Percentiles rank a stretch among this genome's conserved stretches.
These are phyloP conservation scores for Candida pseudofarinosa DNA, from an alignment of 805 yeast genomes.

Conservation along the genomic window DNA sequence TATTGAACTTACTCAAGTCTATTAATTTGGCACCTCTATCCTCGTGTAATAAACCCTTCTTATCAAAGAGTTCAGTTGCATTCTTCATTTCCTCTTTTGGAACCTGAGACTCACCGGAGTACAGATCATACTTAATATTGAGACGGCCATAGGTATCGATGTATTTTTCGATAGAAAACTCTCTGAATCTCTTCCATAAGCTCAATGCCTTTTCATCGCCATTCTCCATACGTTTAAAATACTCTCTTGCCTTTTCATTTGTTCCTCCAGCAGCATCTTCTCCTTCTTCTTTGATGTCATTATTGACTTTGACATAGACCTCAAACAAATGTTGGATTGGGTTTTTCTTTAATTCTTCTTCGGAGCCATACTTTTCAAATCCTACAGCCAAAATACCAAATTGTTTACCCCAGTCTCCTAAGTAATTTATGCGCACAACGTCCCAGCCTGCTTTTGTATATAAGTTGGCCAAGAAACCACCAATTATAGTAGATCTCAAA, in stretches of 20 bases:
- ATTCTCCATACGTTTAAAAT: constrained; percentile 87
- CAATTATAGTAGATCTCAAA: constrained; percentile 94
- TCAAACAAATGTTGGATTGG: constrained; percentile 95
- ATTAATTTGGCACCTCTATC: constrained; percentile 90
- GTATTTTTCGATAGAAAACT: constrained; percentile 82
- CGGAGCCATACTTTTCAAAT: constrained; percentile 78
- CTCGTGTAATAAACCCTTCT: constrained; percentile 68
- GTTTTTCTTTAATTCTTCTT: constrained; percentile 62
- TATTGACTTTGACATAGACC: constrained; percentile 84
- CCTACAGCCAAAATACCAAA: constrained; percentile 96
- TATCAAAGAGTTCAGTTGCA: constrained; percentile 59
- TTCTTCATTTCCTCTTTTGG: constrained; percentile 64
- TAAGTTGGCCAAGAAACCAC: constrained; percentile 88
- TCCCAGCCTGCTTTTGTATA: constrained; percentile 90
- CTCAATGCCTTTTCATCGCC: constrained; percentile 78
- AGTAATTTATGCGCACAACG: constrained; percentile 87
- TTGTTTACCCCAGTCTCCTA: constrained; percentile 99
- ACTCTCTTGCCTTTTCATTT: constrained; percentile 80
- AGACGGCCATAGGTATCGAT: constrained; percentile 85
- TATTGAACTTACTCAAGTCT: constrained; percentile 79
- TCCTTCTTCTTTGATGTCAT: constrained; percentile 64
- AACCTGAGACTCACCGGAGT: constrained; percentile 96
- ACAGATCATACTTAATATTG: constrained; percentile 81
- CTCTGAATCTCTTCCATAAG: constrained; percentile 86
- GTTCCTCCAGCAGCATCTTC: constrained; percentile 46